These are phyloP conservation scores for Aplosporella prunicola DNA, from an alignment of 2,329 filamentous ascomycete species.

Conservation along the genomic window DNA sequence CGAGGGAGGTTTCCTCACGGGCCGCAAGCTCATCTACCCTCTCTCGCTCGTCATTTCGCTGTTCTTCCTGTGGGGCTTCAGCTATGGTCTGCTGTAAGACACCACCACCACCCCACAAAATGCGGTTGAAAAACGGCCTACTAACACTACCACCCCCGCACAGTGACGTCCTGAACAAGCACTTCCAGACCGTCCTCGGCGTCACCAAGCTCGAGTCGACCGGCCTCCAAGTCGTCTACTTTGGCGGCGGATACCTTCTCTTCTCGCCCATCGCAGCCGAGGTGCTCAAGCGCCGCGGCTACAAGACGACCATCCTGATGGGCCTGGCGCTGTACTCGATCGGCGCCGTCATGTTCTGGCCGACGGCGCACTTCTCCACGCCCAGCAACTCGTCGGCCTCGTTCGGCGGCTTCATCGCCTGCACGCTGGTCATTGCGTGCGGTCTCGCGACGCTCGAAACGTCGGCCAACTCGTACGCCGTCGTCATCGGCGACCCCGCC, in stretches of 20 bases:
- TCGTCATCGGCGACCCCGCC: conserved; percentile 29
- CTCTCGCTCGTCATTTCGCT: conserved; percentile 8
- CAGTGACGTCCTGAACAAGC: conserved; percentile 71
- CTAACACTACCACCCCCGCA: conserved; percentile 56
- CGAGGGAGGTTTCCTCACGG: conserved; percentile 4
- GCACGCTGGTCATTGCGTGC: conserved; percentile 31
- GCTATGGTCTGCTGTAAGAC: neutral
- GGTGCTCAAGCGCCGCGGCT: conserved; percentile 35
- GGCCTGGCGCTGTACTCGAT: conserved; percentile 28
- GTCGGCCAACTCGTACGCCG: conserved; percentile 30
- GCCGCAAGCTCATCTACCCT: conserved; percentile 10
- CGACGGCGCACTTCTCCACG: conserved; percentile 25
- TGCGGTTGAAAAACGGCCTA: too few relatives aligned
- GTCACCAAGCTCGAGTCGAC: conserved; percentile 34
- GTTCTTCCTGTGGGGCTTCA: conserved; percentile 1
- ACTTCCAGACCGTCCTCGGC: conserved; percentile 71
- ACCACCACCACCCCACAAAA: neutral
- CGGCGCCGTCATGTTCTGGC: conserved; percentile 32
- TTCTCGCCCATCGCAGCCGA: conserved; percentile 35
- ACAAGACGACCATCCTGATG: conserved; percentile 38
- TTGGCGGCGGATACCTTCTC: conserved; percentile 33
- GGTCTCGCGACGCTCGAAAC: conserved; percentile 32
- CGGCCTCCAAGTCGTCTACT: conserved; percentile 35
- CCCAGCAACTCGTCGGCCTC: conserved; percentile 20
- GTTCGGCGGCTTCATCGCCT: conserved; percentile 30